phyloP scores from a whole-genome alignment of 495 filamentous ascomycete species.

The Hypomontagnella submonticulosa region DNA sequence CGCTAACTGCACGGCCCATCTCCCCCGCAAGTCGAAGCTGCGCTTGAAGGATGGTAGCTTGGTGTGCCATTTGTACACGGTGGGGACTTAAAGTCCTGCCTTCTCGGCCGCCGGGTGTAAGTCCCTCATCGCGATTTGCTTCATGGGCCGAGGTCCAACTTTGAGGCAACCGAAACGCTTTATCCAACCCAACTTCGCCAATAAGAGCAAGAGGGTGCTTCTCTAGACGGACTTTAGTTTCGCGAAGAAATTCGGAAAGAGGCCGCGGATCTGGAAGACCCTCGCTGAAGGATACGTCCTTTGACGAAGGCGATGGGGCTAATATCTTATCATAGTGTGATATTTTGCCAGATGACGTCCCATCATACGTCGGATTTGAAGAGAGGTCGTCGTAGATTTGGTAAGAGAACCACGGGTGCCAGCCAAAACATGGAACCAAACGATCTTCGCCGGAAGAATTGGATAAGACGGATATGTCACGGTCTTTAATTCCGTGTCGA shows the following conservation, averaged over 20 bases:
- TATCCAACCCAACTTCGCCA: slow-evolving; percentile 91
- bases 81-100: slow-evolving; percentile 78
- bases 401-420: slow-evolving; percentile 99
- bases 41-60: slow-evolving; percentile 76
- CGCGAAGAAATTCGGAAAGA: slow-evolving; percentile 71
- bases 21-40: slow-evolving; percentile 90
- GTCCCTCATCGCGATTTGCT: slow-evolving; percentile 58
- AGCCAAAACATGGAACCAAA: slow-evolving; percentile 90
- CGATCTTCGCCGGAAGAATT: slow-evolving; percentile 20
- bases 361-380: slow-evolving; percentile 52
- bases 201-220: slow-evolving; percentile 76
- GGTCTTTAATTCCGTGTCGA: slow-evolving; percentile 49
- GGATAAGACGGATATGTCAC: slow-evolving; percentile 21
- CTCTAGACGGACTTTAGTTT: slow-evolving; percentile 71
- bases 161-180: slow-evolving; percentile 82
- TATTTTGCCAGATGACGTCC: slow-evolving; percentile 59
- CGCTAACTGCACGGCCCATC: slow-evolving; percentile 79
- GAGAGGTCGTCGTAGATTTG: slow-evolving; percentile 76
- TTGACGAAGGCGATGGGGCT: slow-evolving; percentile 60
- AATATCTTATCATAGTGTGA: slow-evolving; percentile 80
- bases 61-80: slow-evolving; percentile 81
- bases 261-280: slow-evolving; percentile 76
- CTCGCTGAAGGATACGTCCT: slow-evolving; percentile 69
- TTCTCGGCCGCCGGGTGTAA: slow-evolving; percentile 85
- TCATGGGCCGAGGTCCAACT: slow-evolving; percentile 58